phyloP scores from a whole-genome alignment of 2,329 filamentous ascomycete genomes.

The Simplicillium aogashimaense region DNA sequence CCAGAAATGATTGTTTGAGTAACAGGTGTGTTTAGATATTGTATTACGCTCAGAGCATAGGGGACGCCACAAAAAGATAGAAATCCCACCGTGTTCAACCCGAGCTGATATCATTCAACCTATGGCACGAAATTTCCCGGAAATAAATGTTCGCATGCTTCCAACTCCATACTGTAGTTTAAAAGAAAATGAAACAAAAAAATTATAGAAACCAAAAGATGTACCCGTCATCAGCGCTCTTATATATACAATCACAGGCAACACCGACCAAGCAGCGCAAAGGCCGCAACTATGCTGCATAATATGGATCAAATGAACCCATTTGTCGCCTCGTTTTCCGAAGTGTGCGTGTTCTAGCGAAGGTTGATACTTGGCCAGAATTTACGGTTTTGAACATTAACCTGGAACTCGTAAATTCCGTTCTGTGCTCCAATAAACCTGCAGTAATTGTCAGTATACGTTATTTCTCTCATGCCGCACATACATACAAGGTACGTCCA shows the following conservation, averaged over 20 bases:
- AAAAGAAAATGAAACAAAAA: conserved; percentile 4
- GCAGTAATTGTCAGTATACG: conserved; percentile 8
- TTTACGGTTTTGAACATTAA: conserved; percentile 55
- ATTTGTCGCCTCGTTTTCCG: background rate
- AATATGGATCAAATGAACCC: background rate
- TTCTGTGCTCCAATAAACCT: conserved; percentile 59
- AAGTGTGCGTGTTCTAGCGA: conserved; percentile 28
- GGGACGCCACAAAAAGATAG: no score
- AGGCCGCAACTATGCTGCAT: background rate
- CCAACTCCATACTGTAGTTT: background rate
- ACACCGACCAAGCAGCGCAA: background rate
- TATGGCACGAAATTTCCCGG: background rate
- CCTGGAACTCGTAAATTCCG: conserved; percentile 64
- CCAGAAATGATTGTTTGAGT: background rate
- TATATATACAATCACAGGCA: background rate
- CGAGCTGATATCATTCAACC: background rate
- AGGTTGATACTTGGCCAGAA: conserved; percentile 44
- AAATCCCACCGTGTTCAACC: no score
- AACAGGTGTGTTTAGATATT: no score
- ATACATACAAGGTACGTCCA: conserved; percentile 46
- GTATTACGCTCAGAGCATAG: no score
- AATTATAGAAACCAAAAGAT: conserved; percentile 3
- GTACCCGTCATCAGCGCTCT: background rate
- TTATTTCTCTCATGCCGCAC: background rate
- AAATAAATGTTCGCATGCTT: background rate